Conservation (phyloP, 805 yeast genomes). For the Brettanomyces anomalus region DNA sequence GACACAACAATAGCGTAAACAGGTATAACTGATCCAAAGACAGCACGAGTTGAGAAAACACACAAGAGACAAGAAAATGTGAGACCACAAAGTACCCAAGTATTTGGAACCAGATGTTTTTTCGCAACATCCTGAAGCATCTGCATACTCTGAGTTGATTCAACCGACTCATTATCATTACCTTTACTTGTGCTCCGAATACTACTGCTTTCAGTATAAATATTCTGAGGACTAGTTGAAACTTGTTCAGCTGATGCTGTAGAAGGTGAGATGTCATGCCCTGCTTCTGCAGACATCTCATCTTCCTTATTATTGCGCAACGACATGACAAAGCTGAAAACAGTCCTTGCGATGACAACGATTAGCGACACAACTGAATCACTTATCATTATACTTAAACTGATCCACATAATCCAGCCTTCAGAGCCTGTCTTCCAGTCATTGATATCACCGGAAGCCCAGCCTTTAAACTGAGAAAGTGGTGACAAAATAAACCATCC, state of each 20-base stretch:
- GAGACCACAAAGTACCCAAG: constrained; percentile 40
- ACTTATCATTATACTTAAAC: constrained; percentile 87
- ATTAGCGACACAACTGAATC: constrained; percentile 79
- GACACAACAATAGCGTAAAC: constrained; percentile 61
- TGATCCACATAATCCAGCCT: constrained; percentile 96
- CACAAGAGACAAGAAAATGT: constrained; percentile 60
- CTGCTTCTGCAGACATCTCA: constrained; percentile 16
- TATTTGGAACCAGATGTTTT: constrained; percentile 5
- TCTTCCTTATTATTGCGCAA: constrained; percentile 1
- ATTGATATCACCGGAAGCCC: constrained; percentile 88
- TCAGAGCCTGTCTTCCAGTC: constrained; percentile 94
- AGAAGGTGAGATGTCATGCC: constrained; percentile 5
- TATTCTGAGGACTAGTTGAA: neutral
- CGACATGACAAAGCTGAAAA: constrained; percentile 4
- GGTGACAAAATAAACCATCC: constrained; percentile 97
- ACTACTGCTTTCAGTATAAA: neutral
- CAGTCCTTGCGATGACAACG: constrained; percentile 45
- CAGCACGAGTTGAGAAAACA: constrained; percentile 47
- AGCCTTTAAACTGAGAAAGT: constrained; percentile 51
- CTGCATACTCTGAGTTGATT: neutral
- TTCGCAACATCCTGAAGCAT: constrained; percentile 6
- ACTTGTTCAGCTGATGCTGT: neutral
- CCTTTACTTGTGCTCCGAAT: neutral
- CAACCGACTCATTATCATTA: neutral
- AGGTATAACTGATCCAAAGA: constrained; percentile 70